A percentile compares a stretch with the other conserved stretches of the same genome.
Conservation (phyloP, 2,329 filamentous ascomycete species). For the Alternaria longipes region DNA sequence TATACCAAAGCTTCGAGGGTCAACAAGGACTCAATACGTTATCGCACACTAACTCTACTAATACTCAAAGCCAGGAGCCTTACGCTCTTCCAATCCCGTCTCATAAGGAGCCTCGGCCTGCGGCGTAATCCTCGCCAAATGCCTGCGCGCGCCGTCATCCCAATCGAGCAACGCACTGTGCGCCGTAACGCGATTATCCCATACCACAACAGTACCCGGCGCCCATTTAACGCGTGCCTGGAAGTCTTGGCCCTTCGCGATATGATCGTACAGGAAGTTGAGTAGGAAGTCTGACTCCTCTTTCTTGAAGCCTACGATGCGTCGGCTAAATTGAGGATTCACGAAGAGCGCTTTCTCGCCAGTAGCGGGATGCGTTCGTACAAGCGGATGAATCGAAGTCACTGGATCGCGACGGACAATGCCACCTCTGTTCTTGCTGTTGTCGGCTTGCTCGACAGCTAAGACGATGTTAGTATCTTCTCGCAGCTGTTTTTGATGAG, state of each 20-base stretch:
- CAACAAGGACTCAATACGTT: background rate
- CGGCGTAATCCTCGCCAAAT: slow-evolving; percentile 82
- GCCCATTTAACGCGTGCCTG: slow-evolving; percentile 81
- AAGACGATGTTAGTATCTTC: slow-evolving; percentile 37
- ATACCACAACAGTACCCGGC: slow-evolving; percentile 81
- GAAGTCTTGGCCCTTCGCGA: slow-evolving; percentile 75
- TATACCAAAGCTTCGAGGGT: background rate
- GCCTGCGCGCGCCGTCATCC: slow-evolving; percentile 79
- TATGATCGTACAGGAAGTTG: slow-evolving; percentile 80
- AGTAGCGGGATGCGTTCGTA: slow-evolving; percentile 80
- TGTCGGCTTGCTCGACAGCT: slow-evolving; percentile 76
- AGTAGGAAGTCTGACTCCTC: slow-evolving; percentile 83
- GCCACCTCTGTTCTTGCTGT: slow-evolving; percentile 71
- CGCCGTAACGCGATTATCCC: slow-evolving; percentile 83
- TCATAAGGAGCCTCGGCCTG: slow-evolving; percentile 82
- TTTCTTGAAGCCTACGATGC: slow-evolving; percentile 84
- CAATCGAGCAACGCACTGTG: slow-evolving; percentile 85
- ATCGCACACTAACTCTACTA: background rate
- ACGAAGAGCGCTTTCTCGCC: slow-evolving; percentile 86
- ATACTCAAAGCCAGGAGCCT: slow-evolving; percentile 31
- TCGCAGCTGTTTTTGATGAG: background rate
- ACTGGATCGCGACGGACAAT: slow-evolving; percentile 80
- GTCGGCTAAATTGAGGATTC: slow-evolving; percentile 84
- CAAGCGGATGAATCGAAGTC: slow-evolving; percentile 76
- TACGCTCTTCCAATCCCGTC: slow-evolving; percentile 59